Conservation (phyloP, 148 eudicot genomes). For the Nepenthes mirabilis region DNA sequence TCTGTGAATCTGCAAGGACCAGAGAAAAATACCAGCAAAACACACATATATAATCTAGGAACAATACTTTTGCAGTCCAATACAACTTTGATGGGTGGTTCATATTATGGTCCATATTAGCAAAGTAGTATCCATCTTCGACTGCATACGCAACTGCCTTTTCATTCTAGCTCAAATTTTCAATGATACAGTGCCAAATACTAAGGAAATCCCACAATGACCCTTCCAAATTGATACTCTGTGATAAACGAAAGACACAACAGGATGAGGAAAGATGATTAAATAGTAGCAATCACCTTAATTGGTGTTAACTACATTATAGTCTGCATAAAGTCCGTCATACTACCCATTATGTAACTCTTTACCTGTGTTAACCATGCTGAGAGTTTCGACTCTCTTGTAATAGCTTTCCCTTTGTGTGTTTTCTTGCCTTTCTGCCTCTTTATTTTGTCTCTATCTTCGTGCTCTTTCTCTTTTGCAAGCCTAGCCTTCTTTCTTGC, state of each 20-base stretch:
- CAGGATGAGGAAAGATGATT: neutral
- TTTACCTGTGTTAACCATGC: constrained; percentile 52
- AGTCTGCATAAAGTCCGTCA: neutral
- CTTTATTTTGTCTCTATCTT: constrained; percentile 20
- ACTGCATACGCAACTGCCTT: too few species aligned
- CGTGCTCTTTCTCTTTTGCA: constrained; percentile 10
- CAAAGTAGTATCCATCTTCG: too few species aligned
- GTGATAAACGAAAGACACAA: neutral
- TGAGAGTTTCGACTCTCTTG: constrained; percentile 27
- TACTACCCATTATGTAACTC: neutral
- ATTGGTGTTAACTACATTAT: neutral
- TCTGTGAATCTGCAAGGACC: constrained; percentile 32
- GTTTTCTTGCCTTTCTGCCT: constrained; percentile 15
- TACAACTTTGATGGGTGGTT: neutral
- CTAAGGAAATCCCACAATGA: too few species aligned
- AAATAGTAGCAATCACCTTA: neutral
- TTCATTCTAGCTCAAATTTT: too few species aligned
- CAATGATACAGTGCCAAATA: too few species aligned
- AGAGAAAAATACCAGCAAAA: neutral
- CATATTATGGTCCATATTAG: too few species aligned
- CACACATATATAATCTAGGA: neutral
- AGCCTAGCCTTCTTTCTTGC: constrained; percentile 21
- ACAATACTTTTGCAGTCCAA: neutral
- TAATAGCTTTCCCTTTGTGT: constrained; percentile 16
- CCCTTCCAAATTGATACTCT: too few species aligned